Percentiles rank a stretch among this genome's conserved stretches.
Conservation (phyloP, 768 basidiomycete species). For the Hygrocybe coccinea region DNA sequence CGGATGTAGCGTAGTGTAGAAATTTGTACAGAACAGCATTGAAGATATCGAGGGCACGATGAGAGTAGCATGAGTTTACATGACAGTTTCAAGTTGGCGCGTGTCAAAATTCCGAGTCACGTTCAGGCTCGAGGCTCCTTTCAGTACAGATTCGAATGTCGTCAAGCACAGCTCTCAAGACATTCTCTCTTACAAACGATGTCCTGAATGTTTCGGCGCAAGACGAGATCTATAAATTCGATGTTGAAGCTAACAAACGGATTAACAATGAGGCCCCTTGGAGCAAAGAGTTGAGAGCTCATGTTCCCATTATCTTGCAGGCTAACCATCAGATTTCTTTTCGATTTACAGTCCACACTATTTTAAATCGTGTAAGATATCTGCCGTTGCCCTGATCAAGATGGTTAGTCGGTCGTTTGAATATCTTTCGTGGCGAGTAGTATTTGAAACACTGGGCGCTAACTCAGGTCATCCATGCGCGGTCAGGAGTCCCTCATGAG, state of each 20-base stretch:
- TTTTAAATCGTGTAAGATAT: conserved; percentile 91
- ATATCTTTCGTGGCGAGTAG: conserved; percentile 1
- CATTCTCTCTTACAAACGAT: conserved; percentile 70
- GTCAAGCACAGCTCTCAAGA: conserved; percentile 61
- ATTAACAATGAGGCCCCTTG: conserved; percentile 74
- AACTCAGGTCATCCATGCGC: conserved; percentile 88
- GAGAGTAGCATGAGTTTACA: conserved; percentile 7
- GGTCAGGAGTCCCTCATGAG: conserved; percentile 95
- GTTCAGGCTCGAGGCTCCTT: neutral
- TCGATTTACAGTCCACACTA: conserved; percentile 55
- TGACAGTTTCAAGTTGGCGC: neutral
- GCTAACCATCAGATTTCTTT: conserved; percentile 6
- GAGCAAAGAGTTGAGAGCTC: conserved; percentile 69
- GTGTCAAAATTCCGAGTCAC: too few species aligned
- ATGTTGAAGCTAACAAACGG: conserved; percentile 59
- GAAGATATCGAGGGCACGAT: neutral
- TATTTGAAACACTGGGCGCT: conserved; percentile 7
- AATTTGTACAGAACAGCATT: neutral
- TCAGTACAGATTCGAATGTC: conserved; percentile 22
- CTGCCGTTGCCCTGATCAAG: conserved; percentile 91
- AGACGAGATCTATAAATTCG: conserved; percentile 77
- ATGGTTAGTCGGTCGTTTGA: conserved; percentile 49
- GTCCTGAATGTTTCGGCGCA: conserved; percentile 65
- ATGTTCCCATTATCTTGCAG: neutral
- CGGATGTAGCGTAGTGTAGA: neutral